A percentile compares a stretch with the other conserved stretches of the same genome.
Conservation (phyloP, 208 protist species). For the Leptomonas seymouri region DNA sequence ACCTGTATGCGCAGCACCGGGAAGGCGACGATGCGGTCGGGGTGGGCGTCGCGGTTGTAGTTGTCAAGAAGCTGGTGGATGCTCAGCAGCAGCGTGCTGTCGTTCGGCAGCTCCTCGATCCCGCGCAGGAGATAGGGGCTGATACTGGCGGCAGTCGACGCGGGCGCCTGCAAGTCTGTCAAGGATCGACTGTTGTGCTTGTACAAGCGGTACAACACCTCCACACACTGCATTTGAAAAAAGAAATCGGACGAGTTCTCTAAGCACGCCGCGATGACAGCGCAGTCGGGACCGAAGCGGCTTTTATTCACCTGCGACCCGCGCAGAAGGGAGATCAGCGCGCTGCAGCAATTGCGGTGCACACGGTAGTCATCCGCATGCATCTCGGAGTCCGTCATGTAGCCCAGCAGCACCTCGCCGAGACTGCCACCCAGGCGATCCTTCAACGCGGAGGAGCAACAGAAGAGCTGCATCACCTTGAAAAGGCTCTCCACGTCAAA, state of each 20-base stretch:
- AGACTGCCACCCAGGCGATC: constrained; percentile 47
- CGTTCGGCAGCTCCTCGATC: constrained; percentile 73
- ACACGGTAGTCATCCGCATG: constrained; percentile 78
- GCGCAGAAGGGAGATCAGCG: constrained; percentile 78
- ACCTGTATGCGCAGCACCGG: constrained; percentile 63
- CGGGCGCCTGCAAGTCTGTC: constrained; percentile 16
- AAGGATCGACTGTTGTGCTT: constrained; percentile 59
- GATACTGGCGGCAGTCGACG: constrained; percentile 22
- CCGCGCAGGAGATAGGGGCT: constrained; percentile 56
- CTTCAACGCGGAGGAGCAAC: constrained; percentile 49
- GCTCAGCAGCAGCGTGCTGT: constrained; percentile 64
- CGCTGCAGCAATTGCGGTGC: constrained; percentile 67
- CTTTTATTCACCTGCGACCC: constrained; percentile 82
- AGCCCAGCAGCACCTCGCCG: constrained; percentile 52
- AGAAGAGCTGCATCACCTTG: constrained; percentile 63
- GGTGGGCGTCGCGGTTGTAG: constrained; percentile 64
- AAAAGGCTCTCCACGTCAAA: constrained; percentile 75
- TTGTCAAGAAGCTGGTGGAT: constrained; percentile 71
- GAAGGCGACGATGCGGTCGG: constrained; percentile 44
- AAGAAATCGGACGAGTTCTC: constrained; percentile 75
- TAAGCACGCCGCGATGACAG: constrained; percentile 49
- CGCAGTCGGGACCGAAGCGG: constrained; percentile 55
- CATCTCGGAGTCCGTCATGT: constrained; percentile 48
- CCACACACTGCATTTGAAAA: constrained; percentile 89
- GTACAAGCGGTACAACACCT: constrained; percentile 83